Evolutionary conservation across 139 green algal species (phyloP).

Genomic region (Marvania coccoides): DNA sequence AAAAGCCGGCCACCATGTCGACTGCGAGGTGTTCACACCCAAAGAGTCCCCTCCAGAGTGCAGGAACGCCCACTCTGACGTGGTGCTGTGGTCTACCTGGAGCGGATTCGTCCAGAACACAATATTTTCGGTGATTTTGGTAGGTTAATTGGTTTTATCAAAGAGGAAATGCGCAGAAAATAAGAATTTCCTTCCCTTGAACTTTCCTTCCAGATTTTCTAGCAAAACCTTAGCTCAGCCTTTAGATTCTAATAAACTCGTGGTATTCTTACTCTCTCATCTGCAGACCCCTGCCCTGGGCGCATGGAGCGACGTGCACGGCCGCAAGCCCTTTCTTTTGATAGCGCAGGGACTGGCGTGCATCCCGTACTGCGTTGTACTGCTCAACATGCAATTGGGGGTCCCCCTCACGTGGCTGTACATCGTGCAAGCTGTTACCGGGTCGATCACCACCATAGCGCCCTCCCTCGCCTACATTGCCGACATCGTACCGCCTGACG

Average conservation of each 20-base stretch:
- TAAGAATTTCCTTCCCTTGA: background rate
- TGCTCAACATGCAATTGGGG: conserved; percentile 38
- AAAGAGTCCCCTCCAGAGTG: conserved; percentile 29
- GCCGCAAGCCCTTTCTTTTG: conserved; percentile 73
- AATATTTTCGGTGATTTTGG: conserved; percentile 46
- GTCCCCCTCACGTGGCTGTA: conserved; percentile 40
- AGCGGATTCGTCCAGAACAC: conserved; percentile 55
- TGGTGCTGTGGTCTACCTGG: conserved; percentile 46
- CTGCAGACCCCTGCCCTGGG: conserved; percentile 52
- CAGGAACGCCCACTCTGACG: conserved; percentile 48
- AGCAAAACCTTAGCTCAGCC: background rate
- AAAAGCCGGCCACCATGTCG: conserved; percentile 35
- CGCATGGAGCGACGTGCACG: conserved; percentile 54
- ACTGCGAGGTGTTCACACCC: conserved; percentile 51
- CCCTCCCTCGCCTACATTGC: conserved; percentile 45
- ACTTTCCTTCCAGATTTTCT: background rate
- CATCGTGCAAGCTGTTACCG: conserved; percentile 26
- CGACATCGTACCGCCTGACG: conserved; percentile 38
- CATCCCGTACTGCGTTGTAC: conserved; percentile 35
- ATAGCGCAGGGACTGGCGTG: conserved; percentile 21
- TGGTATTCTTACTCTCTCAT: too few species aligned
- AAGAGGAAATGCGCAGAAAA: background rate
- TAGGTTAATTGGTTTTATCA: conserved; percentile 17
- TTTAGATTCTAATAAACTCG: background rate
- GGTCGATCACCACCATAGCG: conserved; percentile 45